Evolutionary conservation across 441 rosid species (phyloP).

Genomic region (Erodium texanum): DNA sequence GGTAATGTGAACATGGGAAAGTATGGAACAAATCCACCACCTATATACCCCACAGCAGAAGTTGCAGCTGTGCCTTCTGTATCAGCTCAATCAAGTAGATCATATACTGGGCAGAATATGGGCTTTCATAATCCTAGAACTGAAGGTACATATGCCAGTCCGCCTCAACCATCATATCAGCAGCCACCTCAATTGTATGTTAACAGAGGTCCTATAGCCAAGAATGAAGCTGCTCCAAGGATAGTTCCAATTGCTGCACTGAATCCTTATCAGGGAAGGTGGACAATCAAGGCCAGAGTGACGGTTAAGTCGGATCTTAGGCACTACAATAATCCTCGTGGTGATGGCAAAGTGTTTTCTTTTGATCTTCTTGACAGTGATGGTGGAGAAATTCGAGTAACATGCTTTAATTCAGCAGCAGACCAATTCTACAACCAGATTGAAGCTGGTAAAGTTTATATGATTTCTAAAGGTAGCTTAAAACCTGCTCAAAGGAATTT

Average conservation of each 20-base stretch:
- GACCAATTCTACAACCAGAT: constrained; percentile 67
- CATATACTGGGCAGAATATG: constrained; percentile 25
- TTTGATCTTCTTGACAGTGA: constrained; percentile 82
- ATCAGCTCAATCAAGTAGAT: constrained; percentile 28
- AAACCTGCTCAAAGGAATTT: constrained; percentile 77
- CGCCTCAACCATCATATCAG: constrained; percentile 26
- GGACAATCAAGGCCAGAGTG: constrained; percentile 89
- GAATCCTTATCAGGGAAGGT: constrained; percentile 85
- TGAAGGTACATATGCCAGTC: constrained; percentile 28
- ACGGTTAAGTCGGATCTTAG: constrained; percentile 78
- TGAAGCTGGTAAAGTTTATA: constrained; percentile 69
- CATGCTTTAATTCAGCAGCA: constrained; percentile 77
- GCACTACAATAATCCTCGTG: constrained; percentile 70
- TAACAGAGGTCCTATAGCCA: constrained; percentile 62
- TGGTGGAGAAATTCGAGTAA: constrained; percentile 81
- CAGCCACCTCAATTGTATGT: constrained; percentile 65
- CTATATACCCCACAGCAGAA: constrained; percentile 25
- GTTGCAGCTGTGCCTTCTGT: constrained; percentile 25
- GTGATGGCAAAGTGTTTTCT: constrained; percentile 84
- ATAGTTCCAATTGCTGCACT: constrained; percentile 69
- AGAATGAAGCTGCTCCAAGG: constrained; percentile 76
- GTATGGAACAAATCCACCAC: constrained; percentile 25
- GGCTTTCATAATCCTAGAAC: constrained; percentile 32
- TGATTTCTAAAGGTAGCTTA: constrained; percentile 70
- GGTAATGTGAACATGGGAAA: constrained; percentile 27